phyloP scores from a whole-genome alignment of 2,329 filamentous ascomycete species.

The Penicillium glabrum region DNA sequence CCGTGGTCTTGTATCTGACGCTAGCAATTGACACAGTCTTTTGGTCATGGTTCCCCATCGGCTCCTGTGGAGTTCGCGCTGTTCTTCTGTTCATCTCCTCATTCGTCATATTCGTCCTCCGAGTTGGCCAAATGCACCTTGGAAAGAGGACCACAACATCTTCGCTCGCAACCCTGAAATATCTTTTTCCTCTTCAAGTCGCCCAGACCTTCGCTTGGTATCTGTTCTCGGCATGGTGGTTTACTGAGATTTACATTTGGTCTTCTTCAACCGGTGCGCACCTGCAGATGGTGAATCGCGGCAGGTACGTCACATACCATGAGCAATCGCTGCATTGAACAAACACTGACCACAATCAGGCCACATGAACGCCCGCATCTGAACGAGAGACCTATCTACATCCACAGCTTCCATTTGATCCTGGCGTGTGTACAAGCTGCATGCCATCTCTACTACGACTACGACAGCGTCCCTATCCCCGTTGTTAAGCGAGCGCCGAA shows the following conservation, averaged over 20 bases:
- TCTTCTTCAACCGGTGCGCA: conserved; percentile 60
- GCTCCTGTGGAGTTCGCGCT: conserved; percentile 71
- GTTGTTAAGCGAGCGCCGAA: conserved; percentile 36
- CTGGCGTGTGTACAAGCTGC: conserved; percentile 70
- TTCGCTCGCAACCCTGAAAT: conserved; percentile 62
- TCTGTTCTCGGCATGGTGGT: conserved; percentile 72
- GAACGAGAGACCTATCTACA: conserved; percentile 83
- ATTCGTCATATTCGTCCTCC: conserved; percentile 77
- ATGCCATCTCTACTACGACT: conserved; percentile 70
- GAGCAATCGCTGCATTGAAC: not conserved
- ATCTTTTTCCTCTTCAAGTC: conserved; percentile 60
- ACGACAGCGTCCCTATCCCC: conserved; percentile 65
- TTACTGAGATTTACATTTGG: conserved; percentile 78
- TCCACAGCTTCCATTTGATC: conserved; percentile 68
- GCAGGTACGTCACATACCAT: conserved; percentile 52
- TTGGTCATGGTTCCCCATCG: conserved; percentile 85
- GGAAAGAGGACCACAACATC: conserved; percentile 71
- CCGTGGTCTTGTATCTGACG: not conserved
- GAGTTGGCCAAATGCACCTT: conserved; percentile 79
- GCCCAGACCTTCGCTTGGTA: conserved; percentile 75
- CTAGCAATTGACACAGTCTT: conserved; percentile 55
- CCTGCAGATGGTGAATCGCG: conserved; percentile 71
- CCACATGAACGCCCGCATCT: conserved; percentile 68
- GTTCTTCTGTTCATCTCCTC: conserved; percentile 73
- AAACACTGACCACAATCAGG: conserved; percentile 25